Evolutionary conservation across 768 basidiomycete species (phyloP), one percentile per base, ranked within the genome.

Genomic region (Dioszegia hungarica): DNA sequence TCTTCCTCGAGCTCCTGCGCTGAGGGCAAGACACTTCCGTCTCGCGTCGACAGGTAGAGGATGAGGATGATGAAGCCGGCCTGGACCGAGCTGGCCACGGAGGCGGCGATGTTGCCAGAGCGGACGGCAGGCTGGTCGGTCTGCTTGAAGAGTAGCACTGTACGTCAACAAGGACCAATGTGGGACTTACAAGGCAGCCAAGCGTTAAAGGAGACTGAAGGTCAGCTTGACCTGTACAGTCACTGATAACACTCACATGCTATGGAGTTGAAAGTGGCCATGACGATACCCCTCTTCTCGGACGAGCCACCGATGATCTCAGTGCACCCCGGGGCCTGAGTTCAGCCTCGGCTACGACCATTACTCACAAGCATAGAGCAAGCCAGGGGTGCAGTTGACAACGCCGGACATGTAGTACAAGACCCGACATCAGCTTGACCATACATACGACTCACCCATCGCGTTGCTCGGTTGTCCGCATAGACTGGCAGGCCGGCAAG

Each of bases 181-280:
- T 31, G 1, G 14, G 2, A 54, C 59, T 56, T 31, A 61, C 60
- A 27, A 5, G 60, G 60, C 33, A 61, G 44, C 60, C 60, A 61
- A 19, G 60, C 60, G 27, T 61, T 61, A 49, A 56, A 61, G 15
- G 60, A 49, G 25, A 61, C 58, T 59, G 24, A 15, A 14, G 4
- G 33, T 44, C 33, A 44, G 45, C 31, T 20, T 0, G 5, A 27
- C 40, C 17, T 24, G 33, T 14, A 33, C 19, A 9, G 10, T 3
- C 3, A 28, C 11, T 20, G 37, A 17, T 29, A 12, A 36, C 10
- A 48, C 58, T 46, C 33, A 59, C 58, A 61, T 4, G 60, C 60
- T 10, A 61, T 50, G 33, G 60, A 61, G 44, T 61, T 61, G 55
- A 61, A 61, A 40, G 60, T 56, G 1, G 54, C 60, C 60, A 61